phyloP scores from a whole-genome alignment of 768 basidiomycete genomes.

The Auricularia cornea region DNA sequence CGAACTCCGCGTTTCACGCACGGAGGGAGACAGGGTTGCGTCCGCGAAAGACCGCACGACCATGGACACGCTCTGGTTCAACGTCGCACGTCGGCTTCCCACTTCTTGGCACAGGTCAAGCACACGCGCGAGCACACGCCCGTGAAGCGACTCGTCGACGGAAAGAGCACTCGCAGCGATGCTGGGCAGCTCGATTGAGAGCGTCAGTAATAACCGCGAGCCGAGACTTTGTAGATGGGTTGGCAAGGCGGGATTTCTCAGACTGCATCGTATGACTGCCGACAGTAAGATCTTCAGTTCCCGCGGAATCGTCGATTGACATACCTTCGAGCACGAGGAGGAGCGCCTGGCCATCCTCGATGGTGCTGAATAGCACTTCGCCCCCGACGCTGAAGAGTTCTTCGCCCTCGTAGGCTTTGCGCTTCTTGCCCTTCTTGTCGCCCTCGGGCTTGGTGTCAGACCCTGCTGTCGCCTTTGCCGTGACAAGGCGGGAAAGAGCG shows the following conservation, averaged over 20 bases:
- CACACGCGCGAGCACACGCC: slow-evolving; percentile 36
- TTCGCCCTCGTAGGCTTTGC: slow-evolving; percentile 66
- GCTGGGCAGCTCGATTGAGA: slow-evolving; percentile 48
- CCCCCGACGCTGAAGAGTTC: slow-evolving; percentile 51
- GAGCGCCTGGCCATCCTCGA: slow-evolving; percentile 43
- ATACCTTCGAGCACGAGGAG: slow-evolving; percentile 53
- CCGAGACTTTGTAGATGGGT: slow-evolving; percentile 50
- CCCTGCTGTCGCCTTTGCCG: slow-evolving; percentile 27
- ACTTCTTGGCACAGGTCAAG: slow-evolving; percentile 41
- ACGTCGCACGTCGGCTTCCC: slow-evolving; percentile 44
- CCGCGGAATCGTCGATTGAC: slow-evolving; percentile 9
- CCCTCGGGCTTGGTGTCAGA: slow-evolving; percentile 12
- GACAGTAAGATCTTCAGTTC: not conserved
- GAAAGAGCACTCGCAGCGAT: slow-evolving; percentile 50
- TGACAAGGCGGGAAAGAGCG: slow-evolving; percentile 39
- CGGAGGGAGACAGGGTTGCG: too few relatives aligned
- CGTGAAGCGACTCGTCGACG: slow-evolving; percentile 41
- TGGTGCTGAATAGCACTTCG: slow-evolving; percentile 39
- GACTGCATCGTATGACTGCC: slow-evolving; percentile 41
- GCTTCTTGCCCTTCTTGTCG: slow-evolving; percentile 46
- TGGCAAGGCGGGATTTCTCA: slow-evolving; percentile 44
- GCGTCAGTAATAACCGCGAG: slow-evolving; percentile 47
- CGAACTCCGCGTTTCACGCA: too few relatives aligned
- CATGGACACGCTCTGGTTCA: slow-evolving; percentile 56
- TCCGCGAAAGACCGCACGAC: slow-evolving; percentile 21